Conservation (phyloP, 2,329 filamentous ascomycete genomes). For the Fusarium duplospermum region DNA sequence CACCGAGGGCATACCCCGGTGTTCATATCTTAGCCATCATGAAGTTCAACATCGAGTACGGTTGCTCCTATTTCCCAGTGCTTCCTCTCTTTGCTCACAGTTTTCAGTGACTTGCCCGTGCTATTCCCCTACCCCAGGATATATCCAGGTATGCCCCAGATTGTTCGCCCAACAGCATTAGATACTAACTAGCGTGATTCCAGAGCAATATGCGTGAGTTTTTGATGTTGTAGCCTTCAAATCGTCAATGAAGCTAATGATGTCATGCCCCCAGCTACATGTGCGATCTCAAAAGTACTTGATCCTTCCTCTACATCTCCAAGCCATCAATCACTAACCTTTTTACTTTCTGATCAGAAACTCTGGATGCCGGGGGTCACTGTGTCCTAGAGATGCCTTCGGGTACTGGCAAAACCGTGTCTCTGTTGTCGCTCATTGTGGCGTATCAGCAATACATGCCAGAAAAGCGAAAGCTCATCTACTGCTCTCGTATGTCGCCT, state of each 20-base stretch:
- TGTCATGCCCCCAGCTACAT: constrained; percentile 57
- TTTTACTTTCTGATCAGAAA: constrained; percentile 58
- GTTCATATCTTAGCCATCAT: constrained; percentile 48
- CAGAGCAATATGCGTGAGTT: constrained; percentile 67
- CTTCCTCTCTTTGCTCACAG: constrained; percentile 30
- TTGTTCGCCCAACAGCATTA: neutral
- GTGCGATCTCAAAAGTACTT: constrained; percentile 66
- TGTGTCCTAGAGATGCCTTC: constrained; percentile 99
- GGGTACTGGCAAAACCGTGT: constrained; percentile 97
- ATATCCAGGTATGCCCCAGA: constrained; percentile 61
- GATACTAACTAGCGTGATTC: neutral
- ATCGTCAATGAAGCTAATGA: constrained; percentile 2
- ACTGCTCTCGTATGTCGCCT: constrained; percentile 80
- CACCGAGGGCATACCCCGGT: constrained; percentile 33
- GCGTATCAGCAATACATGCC: constrained; percentile 96
- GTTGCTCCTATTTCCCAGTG: neutral
- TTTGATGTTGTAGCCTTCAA: neutral
- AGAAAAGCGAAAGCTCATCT: constrained; percentile 95
- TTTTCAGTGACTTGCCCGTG: constrained; percentile 64
- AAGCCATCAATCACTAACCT: constrained; percentile 8
- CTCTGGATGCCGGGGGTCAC: constrained; percentile 92
- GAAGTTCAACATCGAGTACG: constrained; percentile 66
- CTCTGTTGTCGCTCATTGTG: constrained; percentile 92
- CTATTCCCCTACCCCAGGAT: constrained; percentile 70
- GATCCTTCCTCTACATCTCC: neutral